A percentile compares a stretch with the other conserved stretches of the same genome.
Evolutionary conservation across 768 basidiomycete genomes (phyloP).

Genomic region (Paxillus involutus): DNA sequence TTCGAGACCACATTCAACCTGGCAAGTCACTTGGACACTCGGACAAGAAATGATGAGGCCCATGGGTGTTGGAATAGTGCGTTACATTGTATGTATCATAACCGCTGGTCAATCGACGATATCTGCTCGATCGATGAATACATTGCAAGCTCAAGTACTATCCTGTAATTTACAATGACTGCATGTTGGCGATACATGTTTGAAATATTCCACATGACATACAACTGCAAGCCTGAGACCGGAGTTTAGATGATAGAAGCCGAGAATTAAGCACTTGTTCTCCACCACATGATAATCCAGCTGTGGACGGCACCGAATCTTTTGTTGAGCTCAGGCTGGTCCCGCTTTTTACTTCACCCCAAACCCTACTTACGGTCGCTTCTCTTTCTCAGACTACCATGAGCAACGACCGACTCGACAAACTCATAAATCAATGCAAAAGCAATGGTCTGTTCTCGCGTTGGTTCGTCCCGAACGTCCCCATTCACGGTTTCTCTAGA

Average conservation of each 20-base stretch:
- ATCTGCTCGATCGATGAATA: no score
- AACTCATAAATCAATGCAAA: slow-evolving; percentile 64
- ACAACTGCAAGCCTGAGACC: no score
- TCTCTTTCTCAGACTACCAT: slow-evolving; percentile 36
- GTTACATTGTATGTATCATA: background rate
- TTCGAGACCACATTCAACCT: slow-evolving; percentile 82
- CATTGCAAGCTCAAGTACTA: no score
- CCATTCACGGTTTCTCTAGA: slow-evolving; percentile 42
- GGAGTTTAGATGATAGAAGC: background rate
- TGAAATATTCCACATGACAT: background rate
- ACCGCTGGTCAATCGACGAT: background rate
- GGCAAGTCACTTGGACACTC: slow-evolving; percentile 86
- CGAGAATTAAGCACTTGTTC: slow-evolving; percentile 3
- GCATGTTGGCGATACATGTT: background rate
- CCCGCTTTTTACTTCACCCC: slow-evolving; percentile 8
- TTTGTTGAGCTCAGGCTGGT: slow-evolving; percentile 24
- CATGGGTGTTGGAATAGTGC: background rate
- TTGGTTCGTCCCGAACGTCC: slow-evolving; percentile 3
- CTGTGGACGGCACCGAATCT: slow-evolving; percentile 9
- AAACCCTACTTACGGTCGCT: slow-evolving; percentile 10
- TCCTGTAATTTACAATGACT: background rate
- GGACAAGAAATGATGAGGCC: slow-evolving; percentile 48
- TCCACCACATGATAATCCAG: slow-evolving; percentile 20
- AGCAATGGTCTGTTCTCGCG: slow-evolving; percentile 49
- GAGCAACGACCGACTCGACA: slow-evolving; percentile 57